Evolutionary conservation across 106 monocot genomes (phyloP).

Genomic region (Iris macrosiphon): DNA sequence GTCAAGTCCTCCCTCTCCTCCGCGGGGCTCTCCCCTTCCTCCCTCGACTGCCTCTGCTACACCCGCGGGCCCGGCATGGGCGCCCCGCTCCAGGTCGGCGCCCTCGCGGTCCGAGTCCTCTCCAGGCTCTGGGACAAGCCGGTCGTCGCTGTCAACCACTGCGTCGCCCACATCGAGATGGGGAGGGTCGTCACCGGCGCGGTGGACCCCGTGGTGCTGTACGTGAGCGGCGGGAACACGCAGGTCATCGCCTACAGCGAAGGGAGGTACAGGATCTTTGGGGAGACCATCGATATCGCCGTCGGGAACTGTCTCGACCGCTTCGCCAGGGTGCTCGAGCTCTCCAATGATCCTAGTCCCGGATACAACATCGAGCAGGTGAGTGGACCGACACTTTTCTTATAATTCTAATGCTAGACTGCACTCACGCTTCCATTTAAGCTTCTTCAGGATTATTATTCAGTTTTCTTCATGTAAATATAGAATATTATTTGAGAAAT

Average conservation of each 20-base stretch:
- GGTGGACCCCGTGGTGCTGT: conserved; percentile 76
- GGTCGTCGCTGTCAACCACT: conserved; percentile 89
- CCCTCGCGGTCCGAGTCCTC: conserved; percentile 58
- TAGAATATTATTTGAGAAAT: no score
- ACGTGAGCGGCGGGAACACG: conserved; percentile 85
- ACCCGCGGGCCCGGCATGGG: conserved; percentile 99
- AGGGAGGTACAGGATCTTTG: conserved; percentile 79
- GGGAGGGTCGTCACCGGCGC: conserved; percentile 80
- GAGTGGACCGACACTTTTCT: no score
- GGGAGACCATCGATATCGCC: conserved; percentile 85
- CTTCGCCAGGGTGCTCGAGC: conserved; percentile 78
- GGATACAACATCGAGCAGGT: conserved; percentile 99
- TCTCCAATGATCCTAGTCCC: conserved; percentile 91
- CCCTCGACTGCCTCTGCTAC: conserved; percentile 95
- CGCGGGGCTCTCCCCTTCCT: conserved; percentile 43
- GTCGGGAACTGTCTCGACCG: conserved; percentile 89
- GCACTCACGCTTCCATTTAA: no score
- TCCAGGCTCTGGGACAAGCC: conserved; percentile 78
- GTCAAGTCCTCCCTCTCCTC: conserved; percentile 47
- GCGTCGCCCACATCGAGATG: conserved; percentile 92
- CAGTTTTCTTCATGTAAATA: no score
- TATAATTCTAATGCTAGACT: no score
- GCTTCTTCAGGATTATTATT: no score
- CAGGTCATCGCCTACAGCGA: conserved; percentile 86
- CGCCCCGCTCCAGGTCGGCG: conserved; percentile 90